These are phyloP conservation scores for Fusarium sp. DNA, from an alignment of 2,329 filamentous ascomycete genomes.

Conservation along the genomic window DNA sequence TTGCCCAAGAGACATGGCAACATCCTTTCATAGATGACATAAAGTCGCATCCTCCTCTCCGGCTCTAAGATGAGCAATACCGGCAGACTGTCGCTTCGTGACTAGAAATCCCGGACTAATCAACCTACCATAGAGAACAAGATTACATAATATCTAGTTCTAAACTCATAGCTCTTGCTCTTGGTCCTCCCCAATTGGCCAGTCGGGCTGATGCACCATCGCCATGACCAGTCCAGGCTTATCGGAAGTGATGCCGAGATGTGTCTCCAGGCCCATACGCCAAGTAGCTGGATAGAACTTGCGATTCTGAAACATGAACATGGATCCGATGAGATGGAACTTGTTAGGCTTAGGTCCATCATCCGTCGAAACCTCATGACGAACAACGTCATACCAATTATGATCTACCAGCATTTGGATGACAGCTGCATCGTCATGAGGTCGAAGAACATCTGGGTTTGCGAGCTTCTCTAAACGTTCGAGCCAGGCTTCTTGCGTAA, in stretches of 20 bases:
- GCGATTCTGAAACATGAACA: slow-evolving; percentile 24
- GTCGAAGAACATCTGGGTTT: not conserved
- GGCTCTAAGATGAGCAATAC: no score
- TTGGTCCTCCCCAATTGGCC: slow-evolving; percentile 4
- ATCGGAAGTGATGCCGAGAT: slow-evolving; percentile 17
- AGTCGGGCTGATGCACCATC: slow-evolving; percentile 13
- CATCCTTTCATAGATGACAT: no score
- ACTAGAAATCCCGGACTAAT: no score
- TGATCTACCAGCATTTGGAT: slow-evolving; percentile 25
- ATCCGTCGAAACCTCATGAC: slow-evolving; percentile 12
- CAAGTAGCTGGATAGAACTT: not conserved
- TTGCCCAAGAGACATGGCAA: no score
- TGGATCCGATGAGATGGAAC: slow-evolving; percentile 26
- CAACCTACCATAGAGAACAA: no score
- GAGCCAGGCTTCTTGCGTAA: slow-evolving; percentile 17
- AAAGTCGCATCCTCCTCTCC: no score
- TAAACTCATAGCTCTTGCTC: not conserved
- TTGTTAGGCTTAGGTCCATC: slow-evolving; percentile 13
- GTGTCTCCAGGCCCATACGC: slow-evolving; percentile 23
- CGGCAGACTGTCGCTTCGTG: no score
- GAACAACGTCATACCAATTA: slow-evolving; percentile 23
- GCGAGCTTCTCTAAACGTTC: not conserved
- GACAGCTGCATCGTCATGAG: slow-evolving; percentile 20
- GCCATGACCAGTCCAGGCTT: slow-evolving; percentile 19
- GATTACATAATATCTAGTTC: not conserved